A percentile compares a stretch with the other conserved stretches of the same genome.
Evolutionary conservation across 306 rosid species (phyloP).

Genomic region (Begonia loranthoides): DNA sequence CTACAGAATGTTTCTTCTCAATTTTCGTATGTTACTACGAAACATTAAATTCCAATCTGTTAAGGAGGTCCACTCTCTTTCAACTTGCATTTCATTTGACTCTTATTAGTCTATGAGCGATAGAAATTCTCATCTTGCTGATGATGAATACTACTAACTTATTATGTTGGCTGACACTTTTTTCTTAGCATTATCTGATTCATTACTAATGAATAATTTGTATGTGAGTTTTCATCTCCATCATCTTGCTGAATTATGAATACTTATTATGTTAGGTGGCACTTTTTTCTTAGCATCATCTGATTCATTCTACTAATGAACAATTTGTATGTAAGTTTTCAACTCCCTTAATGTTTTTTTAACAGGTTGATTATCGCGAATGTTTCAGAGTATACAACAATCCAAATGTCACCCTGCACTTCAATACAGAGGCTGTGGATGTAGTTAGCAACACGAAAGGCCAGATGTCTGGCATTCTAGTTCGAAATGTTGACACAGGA

Average conservation of each 20-base stretch:
- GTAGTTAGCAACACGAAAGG: slow-evolving; percentile 72
- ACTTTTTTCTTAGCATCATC: too few relatives aligned
- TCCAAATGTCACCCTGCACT: slow-evolving; percentile 81
- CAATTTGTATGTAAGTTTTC: slow-evolving; percentile 67
- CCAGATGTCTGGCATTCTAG: slow-evolving; percentile 79
- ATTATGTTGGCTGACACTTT: too few relatives aligned
- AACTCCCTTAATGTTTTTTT: slow-evolving; percentile 92
- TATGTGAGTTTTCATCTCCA: slow-evolving; percentile 12
- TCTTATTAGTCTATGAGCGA: too few relatives aligned
- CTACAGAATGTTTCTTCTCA: too few relatives aligned
- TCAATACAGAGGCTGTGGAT: slow-evolving; percentile 82
- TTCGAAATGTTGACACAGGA: slow-evolving; percentile 49
- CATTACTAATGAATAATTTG: slow-evolving; percentile 7
- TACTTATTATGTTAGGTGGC: too few relatives aligned
- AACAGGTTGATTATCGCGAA: slow-evolving; percentile 99
- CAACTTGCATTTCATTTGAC: too few relatives aligned
- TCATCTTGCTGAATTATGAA: neutral
- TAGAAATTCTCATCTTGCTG: too few relatives aligned
- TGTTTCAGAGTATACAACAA: slow-evolving; percentile 99
- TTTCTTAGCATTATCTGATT: neutral
- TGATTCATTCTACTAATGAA: slow-evolving; percentile 23
- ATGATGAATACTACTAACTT: too few relatives aligned
- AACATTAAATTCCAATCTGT: too few relatives aligned
- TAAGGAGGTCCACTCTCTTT: too few relatives aligned
- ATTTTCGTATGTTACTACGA: too few relatives aligned